Conservation (phyloP, 208 protist species). For the Naegleria lovaniensis region DNA sequence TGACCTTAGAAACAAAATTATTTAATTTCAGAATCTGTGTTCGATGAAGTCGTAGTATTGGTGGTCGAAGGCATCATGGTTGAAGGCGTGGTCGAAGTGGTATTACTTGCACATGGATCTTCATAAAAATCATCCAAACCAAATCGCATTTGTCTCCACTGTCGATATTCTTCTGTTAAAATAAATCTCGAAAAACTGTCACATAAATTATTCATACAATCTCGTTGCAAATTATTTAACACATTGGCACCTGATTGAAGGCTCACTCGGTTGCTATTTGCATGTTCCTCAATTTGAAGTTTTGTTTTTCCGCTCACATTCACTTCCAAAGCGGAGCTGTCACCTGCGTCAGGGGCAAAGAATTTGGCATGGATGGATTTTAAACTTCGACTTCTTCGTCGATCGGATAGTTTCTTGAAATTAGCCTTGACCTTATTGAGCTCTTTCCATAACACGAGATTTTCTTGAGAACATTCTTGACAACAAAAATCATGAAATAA, state of each 20-base stretch:
- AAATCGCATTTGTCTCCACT: neutral
- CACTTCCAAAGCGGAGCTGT: neutral
- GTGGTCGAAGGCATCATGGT: no score
- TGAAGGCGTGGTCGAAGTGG: no score
- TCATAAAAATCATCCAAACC: no score
- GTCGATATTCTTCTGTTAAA: neutral
- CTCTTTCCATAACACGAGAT: neutral
- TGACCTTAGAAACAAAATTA: no score
- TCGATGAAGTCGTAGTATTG: no score
- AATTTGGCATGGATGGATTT: neutral
- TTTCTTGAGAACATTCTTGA: neutral
- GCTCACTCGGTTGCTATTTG: neutral
- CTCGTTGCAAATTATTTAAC: neutral
- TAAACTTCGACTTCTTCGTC: neutral
- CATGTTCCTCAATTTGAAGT: neutral
- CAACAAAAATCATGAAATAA: neutral
- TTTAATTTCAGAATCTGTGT: no score
- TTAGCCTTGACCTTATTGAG: neutral
- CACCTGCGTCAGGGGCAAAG: neutral
- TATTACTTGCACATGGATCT: no score
- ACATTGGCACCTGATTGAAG: neutral
- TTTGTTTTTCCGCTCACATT: neutral
- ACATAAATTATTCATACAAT: neutral
- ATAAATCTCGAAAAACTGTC: neutral
- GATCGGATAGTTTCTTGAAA: neutral